Percentiles rank a stretch among this genome's conserved stretches.
Conservation (phyloP, 1,284 basidiomycete genomes). For the Lentinula novae-zelandiae region DNA sequence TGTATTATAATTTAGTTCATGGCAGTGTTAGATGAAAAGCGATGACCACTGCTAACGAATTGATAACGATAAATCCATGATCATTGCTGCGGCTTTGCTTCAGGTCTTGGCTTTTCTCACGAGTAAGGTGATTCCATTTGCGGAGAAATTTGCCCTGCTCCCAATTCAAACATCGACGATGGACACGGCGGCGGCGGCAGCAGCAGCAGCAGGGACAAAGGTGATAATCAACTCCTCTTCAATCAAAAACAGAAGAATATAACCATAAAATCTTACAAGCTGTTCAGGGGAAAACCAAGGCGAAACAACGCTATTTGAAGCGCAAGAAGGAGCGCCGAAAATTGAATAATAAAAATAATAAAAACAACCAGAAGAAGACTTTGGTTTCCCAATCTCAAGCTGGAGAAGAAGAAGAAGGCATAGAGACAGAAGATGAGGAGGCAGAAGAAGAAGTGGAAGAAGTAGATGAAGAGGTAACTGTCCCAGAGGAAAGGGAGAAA, state of each 20-base stretch:
- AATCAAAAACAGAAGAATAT: neutral
- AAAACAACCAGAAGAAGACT: slow-evolving; percentile 8
- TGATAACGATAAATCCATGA: neutral
- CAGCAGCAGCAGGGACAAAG: neutral
- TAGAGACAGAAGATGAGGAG: slow-evolving; percentile 3
- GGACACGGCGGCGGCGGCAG: neutral
- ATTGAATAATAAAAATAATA: slow-evolving; percentile 36
- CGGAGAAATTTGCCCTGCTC: neutral
- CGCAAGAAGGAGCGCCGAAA: slow-evolving; percentile 64
- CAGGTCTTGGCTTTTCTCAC: neutral
- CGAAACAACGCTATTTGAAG: slow-evolving; percentile 63
- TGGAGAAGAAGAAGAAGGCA: slow-evolving; percentile 13
- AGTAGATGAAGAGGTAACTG: slow-evolving; percentile 3
- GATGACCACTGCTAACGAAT: neutral
- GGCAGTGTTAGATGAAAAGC: neutral
- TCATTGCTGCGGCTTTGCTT: neutral
- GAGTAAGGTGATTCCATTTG: neutral
- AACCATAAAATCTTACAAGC: neutral
- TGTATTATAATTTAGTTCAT: neutral
- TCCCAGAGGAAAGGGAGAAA: slow-evolving; percentile 22
- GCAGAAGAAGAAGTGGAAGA: slow-evolving; percentile 16
- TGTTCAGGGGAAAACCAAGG: slow-evolving; percentile 44
- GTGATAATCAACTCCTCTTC: neutral
- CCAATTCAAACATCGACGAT: neutral
- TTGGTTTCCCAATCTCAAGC: slow-evolving; percentile 5